These are phyloP conservation scores for Xylariaceae sp. DNA, from an alignment of 2,329 filamentous ascomycete species.

Conservation along the genomic window DNA sequence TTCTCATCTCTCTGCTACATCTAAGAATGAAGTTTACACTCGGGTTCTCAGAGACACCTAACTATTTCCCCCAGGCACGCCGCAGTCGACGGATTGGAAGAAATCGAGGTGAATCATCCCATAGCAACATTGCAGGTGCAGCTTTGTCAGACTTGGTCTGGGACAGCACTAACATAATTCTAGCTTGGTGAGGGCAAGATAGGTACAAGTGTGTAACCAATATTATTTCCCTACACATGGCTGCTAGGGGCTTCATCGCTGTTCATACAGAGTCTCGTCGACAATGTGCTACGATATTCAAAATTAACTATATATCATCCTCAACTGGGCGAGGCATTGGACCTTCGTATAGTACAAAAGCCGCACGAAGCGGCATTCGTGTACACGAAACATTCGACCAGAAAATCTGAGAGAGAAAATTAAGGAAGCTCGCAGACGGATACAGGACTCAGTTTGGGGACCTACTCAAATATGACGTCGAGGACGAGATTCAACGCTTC, in stretches of 20 bases:
- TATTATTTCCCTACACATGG: neutral
- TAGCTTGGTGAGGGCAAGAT: constrained; percentile 14
- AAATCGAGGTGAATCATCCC: neutral
- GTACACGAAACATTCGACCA: constrained; percentile 73
- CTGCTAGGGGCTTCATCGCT: neutral
- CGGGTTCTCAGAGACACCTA: too few species aligned
- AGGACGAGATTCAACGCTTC: constrained; percentile 71
- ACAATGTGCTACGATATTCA: neutral
- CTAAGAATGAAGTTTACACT: too few species aligned
- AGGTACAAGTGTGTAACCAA: neutral
- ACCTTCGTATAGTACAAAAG: constrained; percentile 59
- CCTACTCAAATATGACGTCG: constrained; percentile 68
- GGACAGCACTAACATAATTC: neutral
- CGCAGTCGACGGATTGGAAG: constrained; percentile 11
- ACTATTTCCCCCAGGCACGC: neutral
- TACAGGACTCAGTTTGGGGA: constrained; percentile 65
- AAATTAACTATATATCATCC: neutral
- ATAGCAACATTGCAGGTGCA: neutral
- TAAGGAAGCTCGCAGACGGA: constrained; percentile 66
- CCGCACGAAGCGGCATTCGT: constrained; percentile 69
- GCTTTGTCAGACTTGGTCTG: neutral
- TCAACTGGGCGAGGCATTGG: constrained; percentile 46
- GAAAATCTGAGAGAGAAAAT: constrained; percentile 68
- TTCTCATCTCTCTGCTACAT: neutral
- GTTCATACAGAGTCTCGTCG: neutral